These are phyloP conservation scores for Leishmania tropica DNA, from an alignment of 208 protist species.

Conservation along the genomic window DNA sequence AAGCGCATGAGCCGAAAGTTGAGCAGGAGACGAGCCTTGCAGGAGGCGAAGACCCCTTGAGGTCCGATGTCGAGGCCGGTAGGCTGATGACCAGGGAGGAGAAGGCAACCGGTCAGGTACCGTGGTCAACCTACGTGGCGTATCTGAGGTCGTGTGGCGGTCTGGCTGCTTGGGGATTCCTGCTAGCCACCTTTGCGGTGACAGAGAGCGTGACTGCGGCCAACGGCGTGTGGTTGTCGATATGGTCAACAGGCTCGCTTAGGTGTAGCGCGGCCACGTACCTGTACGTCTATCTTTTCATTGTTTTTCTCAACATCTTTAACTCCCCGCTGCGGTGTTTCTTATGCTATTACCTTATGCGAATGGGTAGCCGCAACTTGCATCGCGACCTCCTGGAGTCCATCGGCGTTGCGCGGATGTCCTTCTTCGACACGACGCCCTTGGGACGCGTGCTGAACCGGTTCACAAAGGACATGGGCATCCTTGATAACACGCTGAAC, in stretches of 20 bases:
- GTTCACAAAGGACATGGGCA: constrained; percentile 92
- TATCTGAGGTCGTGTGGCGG: constrained; percentile 73
- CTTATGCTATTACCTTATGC: constrained; percentile 39
- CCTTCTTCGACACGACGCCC: constrained; percentile 96
- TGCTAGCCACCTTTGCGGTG: constrained; percentile 65
- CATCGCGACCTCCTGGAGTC: constrained; percentile 61
- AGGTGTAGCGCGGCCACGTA: constrained; percentile 32
- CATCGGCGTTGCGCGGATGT: constrained; percentile 56
- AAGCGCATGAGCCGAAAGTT: neutral
- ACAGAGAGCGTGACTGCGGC: constrained; percentile 52
- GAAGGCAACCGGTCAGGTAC: constrained; percentile 61
- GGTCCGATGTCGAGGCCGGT: neutral
- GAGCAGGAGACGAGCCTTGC: neutral
- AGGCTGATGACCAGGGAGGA: constrained; percentile 69
- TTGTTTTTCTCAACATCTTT: constrained; percentile 42
- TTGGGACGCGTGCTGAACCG: constrained; percentile 95
- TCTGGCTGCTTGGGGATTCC: constrained; percentile 17
- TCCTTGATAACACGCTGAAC: constrained; percentile 72
- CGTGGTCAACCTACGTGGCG: constrained; percentile 46
- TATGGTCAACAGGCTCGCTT: constrained; percentile 52
- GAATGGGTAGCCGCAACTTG: constrained; percentile 40
- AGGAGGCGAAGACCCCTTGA: neutral
- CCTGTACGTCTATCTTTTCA: constrained; percentile 44
- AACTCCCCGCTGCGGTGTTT: constrained; percentile 40
- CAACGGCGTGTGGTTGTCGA: constrained; percentile 68